Percentiles rank a stretch among this genome's conserved stretches.
phyloP scores from a whole-genome alignment of 352 stramenopile genomes.

The Pythium aquatile region DNA sequence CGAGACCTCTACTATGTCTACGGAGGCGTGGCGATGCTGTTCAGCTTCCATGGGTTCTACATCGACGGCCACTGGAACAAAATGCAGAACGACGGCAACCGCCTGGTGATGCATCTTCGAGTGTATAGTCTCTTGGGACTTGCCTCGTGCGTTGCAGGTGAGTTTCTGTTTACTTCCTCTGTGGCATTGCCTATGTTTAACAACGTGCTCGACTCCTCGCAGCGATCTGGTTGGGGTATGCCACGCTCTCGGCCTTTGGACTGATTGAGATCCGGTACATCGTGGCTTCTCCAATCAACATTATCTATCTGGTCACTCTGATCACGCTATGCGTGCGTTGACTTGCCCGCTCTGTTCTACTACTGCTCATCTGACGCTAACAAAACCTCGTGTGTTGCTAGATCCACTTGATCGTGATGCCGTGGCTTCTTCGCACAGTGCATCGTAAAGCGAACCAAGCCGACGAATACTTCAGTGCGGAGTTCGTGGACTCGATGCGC shows the following conservation, averaged over 20 bases:
- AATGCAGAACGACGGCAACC: constrained; percentile 60
- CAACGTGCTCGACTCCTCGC: neutral
- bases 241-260: constrained; percentile 55
- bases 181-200: constrained; percentile 1
- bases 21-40: constrained; percentile 37
- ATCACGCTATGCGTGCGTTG: constrained; percentile 50
- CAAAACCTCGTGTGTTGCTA: constrained; percentile 13
- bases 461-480: constrained; percentile 63
- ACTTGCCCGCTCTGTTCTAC: neutral
- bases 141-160: constrained; percentile 46
- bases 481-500: constrained; percentile 58
- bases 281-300: constrained; percentile 42
- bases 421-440: constrained; percentile 64
- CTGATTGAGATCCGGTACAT: constrained; percentile 63
- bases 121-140: constrained; percentile 60
- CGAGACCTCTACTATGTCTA: constrained; percentile 74
- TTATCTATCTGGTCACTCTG: constrained; percentile 67
- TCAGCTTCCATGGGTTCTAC: constrained; percentile 69
- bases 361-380: neutral
- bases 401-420: constrained; percentile 58
- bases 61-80: constrained; percentile 58
- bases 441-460: constrained; percentile 66
- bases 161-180: neutral
- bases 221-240: constrained; percentile 67
- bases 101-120: constrained; percentile 66